A percentile compares a stretch with the other conserved stretches of the same genome.
phyloP scores from a whole-genome alignment of 139 green algal species.

The Chlorella sp. region DNA sequence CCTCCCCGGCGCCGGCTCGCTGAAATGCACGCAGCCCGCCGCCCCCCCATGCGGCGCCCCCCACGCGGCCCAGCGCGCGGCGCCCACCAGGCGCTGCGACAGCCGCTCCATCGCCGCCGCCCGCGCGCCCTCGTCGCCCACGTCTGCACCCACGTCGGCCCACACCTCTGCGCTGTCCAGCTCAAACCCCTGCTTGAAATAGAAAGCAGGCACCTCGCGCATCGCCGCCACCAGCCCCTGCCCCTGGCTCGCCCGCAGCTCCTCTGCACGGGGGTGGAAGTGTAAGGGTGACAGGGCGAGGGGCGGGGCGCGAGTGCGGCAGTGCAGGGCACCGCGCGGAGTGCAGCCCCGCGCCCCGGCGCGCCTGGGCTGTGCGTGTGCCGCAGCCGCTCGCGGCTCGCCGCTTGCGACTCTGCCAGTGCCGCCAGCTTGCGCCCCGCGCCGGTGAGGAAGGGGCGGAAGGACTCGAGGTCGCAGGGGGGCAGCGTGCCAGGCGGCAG shows the following conservation, averaged over 20 bases:
- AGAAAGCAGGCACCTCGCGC: constrained; percentile 66
- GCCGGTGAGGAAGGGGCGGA: too few relatives aligned
- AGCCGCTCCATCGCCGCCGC: constrained; percentile 55
- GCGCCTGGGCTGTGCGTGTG: too few relatives aligned
- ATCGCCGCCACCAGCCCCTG: constrained; percentile 77
- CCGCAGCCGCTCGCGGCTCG: too few relatives aligned
- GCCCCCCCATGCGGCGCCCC: too few relatives aligned
- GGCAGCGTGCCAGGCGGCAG: constrained; percentile 41
- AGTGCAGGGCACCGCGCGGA: too few relatives aligned
- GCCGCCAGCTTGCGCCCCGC: too few relatives aligned
- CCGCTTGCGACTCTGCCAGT: too few relatives aligned
- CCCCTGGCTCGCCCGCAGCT: constrained; percentile 46
- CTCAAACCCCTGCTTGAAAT: constrained; percentile 78
- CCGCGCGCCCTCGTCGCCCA: constrained; percentile 52
- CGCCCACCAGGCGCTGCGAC: constrained; percentile 50
- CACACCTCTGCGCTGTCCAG: constrained; percentile 55
- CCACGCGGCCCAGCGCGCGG: too few relatives aligned
- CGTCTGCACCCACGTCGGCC: constrained; percentile 41
- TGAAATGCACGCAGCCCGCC: too few relatives aligned
- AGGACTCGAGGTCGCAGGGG: too few relatives aligned
- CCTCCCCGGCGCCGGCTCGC: too few relatives aligned
- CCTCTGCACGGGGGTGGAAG: background rate
- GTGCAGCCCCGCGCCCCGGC: too few relatives aligned
- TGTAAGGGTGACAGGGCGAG: background rate
- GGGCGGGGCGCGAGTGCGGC: background rate